Conservation (phyloP, 179 eudicot genomes). For the Heliamphora pulchella region DNA sequence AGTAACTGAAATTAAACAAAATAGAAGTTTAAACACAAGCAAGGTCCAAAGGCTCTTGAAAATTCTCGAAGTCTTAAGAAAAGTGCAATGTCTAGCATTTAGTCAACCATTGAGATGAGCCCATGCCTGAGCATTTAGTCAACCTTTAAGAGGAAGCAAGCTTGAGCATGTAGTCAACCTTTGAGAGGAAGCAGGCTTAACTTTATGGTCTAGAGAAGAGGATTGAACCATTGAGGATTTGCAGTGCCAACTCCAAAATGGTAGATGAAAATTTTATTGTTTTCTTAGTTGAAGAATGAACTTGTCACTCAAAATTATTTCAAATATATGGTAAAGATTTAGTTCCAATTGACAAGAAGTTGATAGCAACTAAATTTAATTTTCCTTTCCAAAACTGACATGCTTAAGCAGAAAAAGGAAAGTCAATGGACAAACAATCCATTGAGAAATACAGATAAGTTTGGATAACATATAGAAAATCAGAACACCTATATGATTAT, state of each 20-base stretch:
- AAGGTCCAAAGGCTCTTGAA: background rate
- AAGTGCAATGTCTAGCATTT: background rate
- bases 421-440: background rate
- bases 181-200: background rate
- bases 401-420: background rate
- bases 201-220: background rate
- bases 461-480: background rate
- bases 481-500: background rate
- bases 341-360: background rate
- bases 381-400: background rate
- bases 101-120: background rate
- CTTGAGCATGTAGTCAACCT: background rate
- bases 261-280: background rate
- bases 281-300: too few relatives aligned
- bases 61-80: background rate
- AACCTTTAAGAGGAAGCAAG: background rate
- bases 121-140: background rate
- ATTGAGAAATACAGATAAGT: background rate
- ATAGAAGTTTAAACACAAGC: background rate
- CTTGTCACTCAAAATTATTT: background rate
- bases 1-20: background rate
- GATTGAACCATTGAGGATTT: background rate
- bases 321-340: background rate
- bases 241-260: background rate
- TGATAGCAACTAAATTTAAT: background rate